Evolutionary conservation across 805 yeast species (phyloP).

Genomic region (Yamadazyma ubonensis): DNA sequence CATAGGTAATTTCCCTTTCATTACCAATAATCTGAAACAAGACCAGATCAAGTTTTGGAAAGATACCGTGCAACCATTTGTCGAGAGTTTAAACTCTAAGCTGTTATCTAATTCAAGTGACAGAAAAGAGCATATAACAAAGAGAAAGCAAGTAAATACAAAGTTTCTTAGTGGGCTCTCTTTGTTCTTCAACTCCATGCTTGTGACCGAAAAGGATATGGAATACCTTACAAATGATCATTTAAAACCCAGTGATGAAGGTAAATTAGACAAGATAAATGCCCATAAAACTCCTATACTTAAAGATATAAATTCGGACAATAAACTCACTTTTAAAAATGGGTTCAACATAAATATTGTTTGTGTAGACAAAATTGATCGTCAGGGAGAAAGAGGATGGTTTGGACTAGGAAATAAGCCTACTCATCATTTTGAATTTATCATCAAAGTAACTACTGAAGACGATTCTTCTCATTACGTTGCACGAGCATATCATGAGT

Average conservation of each 20-base stretch:
- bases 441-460: slow-evolving; percentile 43
- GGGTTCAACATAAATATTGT: slow-evolving; percentile 65
- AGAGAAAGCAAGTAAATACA: slow-evolving; percentile 60
- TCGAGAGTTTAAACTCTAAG: slow-evolving; percentile 73
- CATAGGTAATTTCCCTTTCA: slow-evolving; percentile 72
- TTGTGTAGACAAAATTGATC: slow-evolving; percentile 33
- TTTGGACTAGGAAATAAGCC: slow-evolving; percentile 6
- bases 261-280: slow-evolving; percentile 31
- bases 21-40: slow-evolving; percentile 48
- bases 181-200: slow-evolving; percentile 71
- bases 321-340: slow-evolving; percentile 37
- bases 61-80: slow-evolving; percentile 72
- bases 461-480: slow-evolving; percentile 41
- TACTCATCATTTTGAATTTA: slow-evolving; percentile 43
- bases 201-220: slow-evolving; percentile 60
- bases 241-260: slow-evolving; percentile 36
- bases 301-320: background rate
- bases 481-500: slow-evolving; percentile 66
- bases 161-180: slow-evolving; percentile 64
- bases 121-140: slow-evolving; percentile 64
- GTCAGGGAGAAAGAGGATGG: slow-evolving; percentile 9
- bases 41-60: slow-evolving; percentile 68
- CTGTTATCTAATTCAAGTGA: slow-evolving; percentile 72
- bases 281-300: slow-evolving; percentile 13
- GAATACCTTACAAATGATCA: slow-evolving; percentile 41